Base-by-base conservation (phyloP, 2,329 filamentous ascomycete genomes). In the Coniochaeta sp. region DNA sequence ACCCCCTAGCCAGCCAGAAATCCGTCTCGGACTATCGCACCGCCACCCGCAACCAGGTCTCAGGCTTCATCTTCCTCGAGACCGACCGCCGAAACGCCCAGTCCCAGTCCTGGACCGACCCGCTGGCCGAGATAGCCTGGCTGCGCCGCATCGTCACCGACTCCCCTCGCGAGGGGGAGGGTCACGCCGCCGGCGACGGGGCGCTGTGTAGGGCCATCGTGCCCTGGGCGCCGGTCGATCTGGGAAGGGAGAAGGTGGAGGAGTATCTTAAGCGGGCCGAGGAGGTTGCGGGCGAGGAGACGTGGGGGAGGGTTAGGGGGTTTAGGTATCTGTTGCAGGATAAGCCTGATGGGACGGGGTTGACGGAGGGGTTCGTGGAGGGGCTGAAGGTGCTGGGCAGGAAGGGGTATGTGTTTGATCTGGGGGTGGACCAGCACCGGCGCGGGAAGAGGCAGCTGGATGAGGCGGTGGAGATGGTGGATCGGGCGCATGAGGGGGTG, bases 321-420 rank as follows among this genome's bases (percentile, higher is more conserved):
- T 92, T 96, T 68, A 78, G 93, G 57, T 96, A 92, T 71, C 76
- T 97, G 62, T 74, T 96, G 57, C 92, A 96, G 76, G 86, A 90
- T 72, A 89, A 90, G 74, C 84, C 85, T 9, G 70, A 76, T 31
- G 87, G 88, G 4, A 84, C 83, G 0, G 87, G 90, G 79, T 67
- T 93, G 52, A 73, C 80, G 55, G 75, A 81, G 12, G 77, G 74
- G 8, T 91, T 93, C 69, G 80, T 91, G 61, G 84, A 86, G 61
- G 79, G 82, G 5, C 69, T 92, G 67, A 85, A 80, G 74, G 82
- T 88, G 70, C 75, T 92, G 54, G 89, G 86, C 5, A 79, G 78
- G 58, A 79, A 79, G 62, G 84, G 84, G 0, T 82, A 88, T 67
- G 81, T 83, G 1, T 96, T 97, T 71, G 93, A 97, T 71, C 77